Evolutionary conservation across 2,329 filamentous ascomycete genomes (phyloP), one percentile per base, ranked within the genome.

Genomic region (Trichophyton verrucosum): DNA sequence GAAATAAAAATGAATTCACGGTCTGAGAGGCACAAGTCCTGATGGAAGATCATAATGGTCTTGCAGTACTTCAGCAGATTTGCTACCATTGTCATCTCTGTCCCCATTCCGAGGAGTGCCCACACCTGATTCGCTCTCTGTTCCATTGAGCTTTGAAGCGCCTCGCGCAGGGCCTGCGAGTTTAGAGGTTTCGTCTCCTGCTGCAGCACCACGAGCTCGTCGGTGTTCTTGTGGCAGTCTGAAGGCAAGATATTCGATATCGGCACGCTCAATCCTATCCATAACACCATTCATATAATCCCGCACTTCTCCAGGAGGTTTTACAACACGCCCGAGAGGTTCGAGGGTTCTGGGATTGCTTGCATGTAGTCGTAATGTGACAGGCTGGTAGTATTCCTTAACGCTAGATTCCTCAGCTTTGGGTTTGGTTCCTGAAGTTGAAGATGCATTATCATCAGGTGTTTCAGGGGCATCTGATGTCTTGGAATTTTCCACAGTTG

Each of bases 261-360:
- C 80, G 0, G 81, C 81, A 15, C 81, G 74, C 63, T 78, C 77
- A 58, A 81, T 81, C 2, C 77, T 78, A 64, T 80, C 77, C 75
- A 86, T 85, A 13, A 81, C 71, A 22, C 78, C 76, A 61, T 81
- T 77, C 81, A 83, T 82, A 65, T 81, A 77, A 63, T 76, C 76
- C 62, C 77, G 74, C 2, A 81, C 80, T 64, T 81, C 80, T 1
- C 79, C 75, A 2, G 76, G 70, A 2, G 80, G 76, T 61, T 80
- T 82, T 20, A 85, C 80, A 60, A 82, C 81, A 20, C 80, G 78
- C 33, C 76, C 75, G 8, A 86, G 73, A 2, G 81, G 78, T 60
- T 82, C 79, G 13, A 84, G 74, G 13, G 81, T 74, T 42, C 78
- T 76, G 17, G 80, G 75, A 59, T 80, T 77, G 27, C 75, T 72